A percentile compares a stretch with the other conserved stretches of the same genome.
phyloP scores from a whole-genome alignment of 768 basidiomycete genomes.

The Mycena metata region DNA sequence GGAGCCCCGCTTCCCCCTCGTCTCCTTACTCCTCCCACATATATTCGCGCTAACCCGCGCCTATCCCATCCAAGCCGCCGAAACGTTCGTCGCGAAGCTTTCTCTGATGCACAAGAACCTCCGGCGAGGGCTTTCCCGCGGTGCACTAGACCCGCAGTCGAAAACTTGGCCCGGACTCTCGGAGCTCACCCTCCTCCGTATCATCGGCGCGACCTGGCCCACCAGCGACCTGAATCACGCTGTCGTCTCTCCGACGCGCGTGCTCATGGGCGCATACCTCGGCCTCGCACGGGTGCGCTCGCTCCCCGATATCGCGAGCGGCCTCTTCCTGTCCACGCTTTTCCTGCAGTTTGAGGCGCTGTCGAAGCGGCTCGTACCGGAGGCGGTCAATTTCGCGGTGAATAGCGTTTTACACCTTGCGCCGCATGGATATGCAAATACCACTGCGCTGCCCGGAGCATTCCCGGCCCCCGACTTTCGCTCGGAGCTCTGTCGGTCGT shows the following conservation, averaged over 20 bases:
- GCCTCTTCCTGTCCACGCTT: constrained; percentile 90
- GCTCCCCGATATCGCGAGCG: constrained; percentile 81
- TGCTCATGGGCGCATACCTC: constrained; percentile 86
- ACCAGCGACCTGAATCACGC: too few species aligned
- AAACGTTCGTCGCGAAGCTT: constrained; percentile 84
- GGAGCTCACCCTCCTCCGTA: constrained; percentile 87
- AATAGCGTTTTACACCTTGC: constrained; percentile 81
- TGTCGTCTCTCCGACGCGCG: too few species aligned
- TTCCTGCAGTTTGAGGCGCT: constrained; percentile 86
- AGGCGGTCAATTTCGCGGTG: constrained; percentile 86
- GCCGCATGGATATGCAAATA: constrained; percentile 67
- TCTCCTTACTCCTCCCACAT: constrained; percentile 61
- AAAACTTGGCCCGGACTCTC: constrained; percentile 88
- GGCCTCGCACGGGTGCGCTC: constrained; percentile 85
- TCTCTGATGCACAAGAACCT: constrained; percentile 95
- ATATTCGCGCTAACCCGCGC: constrained; percentile 56
- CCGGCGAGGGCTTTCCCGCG: constrained; percentile 81
- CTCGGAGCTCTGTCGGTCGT: constrained; percentile 57
- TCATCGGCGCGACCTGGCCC: constrained; percentile 59
- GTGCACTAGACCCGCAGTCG: constrained; percentile 67
- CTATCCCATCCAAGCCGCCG: constrained; percentile 80
- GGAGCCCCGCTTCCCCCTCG: constrained; percentile 57
- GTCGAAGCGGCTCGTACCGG: constrained; percentile 91
- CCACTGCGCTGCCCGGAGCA: constrained; percentile 68
- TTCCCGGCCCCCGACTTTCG: constrained; percentile 82